Percentiles rank a stretch among this genome's conserved stretches.
These are phyloP conservation scores for Kodamaea sagamina DNA, from an alignment of 805 yeast species.

Conservation along the genomic window DNA sequence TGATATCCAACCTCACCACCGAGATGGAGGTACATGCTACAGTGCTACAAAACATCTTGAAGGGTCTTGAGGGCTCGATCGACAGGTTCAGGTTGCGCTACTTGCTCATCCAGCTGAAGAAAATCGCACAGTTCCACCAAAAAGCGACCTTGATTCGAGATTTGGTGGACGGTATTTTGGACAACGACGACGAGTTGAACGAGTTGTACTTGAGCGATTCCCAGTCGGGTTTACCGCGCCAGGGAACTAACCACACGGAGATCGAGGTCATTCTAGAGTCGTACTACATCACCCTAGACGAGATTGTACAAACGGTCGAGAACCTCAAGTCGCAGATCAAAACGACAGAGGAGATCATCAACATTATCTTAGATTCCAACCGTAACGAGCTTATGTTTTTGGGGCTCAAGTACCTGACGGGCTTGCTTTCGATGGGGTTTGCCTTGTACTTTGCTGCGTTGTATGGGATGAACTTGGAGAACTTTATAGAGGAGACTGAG, in stretches of 20 bases:
- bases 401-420: conserved; percentile 80
- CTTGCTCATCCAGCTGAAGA: conserved; percentile 80
- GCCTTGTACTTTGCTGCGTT: conserved; percentile 81
- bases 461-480: conserved; percentile 95
- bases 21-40: conserved; percentile 86
- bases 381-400: conserved; percentile 89
- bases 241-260: conserved; percentile 73
- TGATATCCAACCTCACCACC: conserved; percentile 72
- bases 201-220: conserved; percentile 76
- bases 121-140: conserved; percentile 78
- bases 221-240: conserved; percentile 44
- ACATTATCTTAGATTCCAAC: conserved; percentile 89
- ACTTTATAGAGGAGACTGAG: conserved; percentile 80
- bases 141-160: conserved; percentile 82
- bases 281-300: conserved; percentile 88
- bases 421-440: conserved; percentile 77
- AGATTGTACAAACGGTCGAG: conserved; percentile 87
- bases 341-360: conserved; percentile 93
- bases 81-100: conserved; percentile 78
- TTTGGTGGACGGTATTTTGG: conserved; percentile 79
- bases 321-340: conserved; percentile 77
- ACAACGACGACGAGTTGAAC: conserved; percentile 84
- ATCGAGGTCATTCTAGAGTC: conserved; percentile 89
- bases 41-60: conserved; percentile 69
- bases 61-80: conserved; percentile 78